Conservation (phyloP, 23 red algal species). For the Gracilaria vermiculophylla region DNA sequence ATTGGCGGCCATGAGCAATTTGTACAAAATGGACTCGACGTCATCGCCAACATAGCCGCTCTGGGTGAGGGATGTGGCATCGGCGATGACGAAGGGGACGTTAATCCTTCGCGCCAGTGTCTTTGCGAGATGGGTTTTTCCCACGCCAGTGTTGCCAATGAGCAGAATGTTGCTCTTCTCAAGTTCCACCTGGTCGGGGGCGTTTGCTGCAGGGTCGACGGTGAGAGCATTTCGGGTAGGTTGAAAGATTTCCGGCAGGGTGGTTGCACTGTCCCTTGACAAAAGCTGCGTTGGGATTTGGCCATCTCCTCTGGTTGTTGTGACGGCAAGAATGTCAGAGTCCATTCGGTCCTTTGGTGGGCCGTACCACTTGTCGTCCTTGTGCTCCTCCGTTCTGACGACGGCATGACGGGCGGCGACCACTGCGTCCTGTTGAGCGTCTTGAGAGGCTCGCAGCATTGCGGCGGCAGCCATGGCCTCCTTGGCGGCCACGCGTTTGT, state of each 20-base stretch:
- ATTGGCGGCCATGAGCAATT: slow-evolving; percentile 87
- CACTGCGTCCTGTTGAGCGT: slow-evolving; percentile 35
- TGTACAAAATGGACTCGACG: slow-evolving; percentile 92
- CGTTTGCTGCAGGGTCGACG: background rate
- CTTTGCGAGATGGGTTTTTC: slow-evolving; percentile 94
- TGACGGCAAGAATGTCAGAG: slow-evolving; percentile 21
- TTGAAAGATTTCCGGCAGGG: slow-evolving; percentile 31
- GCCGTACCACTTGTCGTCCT: slow-evolving; percentile 64
- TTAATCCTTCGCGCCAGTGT: slow-evolving; percentile 77
- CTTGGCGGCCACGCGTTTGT: slow-evolving; percentile 84
- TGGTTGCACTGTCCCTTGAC: slow-evolving; percentile 27
- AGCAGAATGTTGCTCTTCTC: slow-evolving; percentile 95
- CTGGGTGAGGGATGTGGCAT: slow-evolving; percentile 93
- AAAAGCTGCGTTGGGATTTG: slow-evolving; percentile 27
- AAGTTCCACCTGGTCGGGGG: slow-evolving; percentile 64
- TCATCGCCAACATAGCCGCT: slow-evolving; percentile 97
- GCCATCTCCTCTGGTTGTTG: background rate
- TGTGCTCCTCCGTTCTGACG: slow-evolving; percentile 21
- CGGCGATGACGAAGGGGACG: slow-evolving; percentile 91
- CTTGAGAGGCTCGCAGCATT: slow-evolving; percentile 52
- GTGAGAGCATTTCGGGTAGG: slow-evolving; percentile 29
- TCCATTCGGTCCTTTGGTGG: slow-evolving; percentile 49
- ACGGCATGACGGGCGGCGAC: slow-evolving; percentile 8
- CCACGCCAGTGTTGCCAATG: slow-evolving; percentile 87
- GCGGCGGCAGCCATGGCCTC: slow-evolving; percentile 55